phyloP scores from a whole-genome alignment of 139 green algal species.

The Haematococcus lacustris region DNA sequence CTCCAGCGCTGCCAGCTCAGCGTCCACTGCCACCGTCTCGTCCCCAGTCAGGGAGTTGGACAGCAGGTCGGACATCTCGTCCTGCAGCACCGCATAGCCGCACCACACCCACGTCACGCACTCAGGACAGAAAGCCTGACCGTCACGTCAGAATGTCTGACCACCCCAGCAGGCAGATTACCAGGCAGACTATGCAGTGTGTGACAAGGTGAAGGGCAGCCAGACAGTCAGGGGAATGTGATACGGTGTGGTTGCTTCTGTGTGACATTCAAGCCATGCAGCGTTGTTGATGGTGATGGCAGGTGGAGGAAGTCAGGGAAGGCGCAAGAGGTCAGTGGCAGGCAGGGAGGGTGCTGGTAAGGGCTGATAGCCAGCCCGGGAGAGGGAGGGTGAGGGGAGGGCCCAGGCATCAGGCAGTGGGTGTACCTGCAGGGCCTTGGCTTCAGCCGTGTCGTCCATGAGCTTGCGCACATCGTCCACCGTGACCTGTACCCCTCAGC shows the following conservation, averaged over 20 bases:
- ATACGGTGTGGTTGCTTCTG: too few species aligned
- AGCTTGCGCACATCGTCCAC: constrained; percentile 78
- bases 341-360: too few species aligned
- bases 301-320: too few species aligned
- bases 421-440: constrained; percentile 61
- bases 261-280: too few species aligned
- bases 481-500: constrained; percentile 42
- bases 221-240: neutral
- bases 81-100: neutral
- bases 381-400: neutral
- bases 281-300: too few species aligned
- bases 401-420: neutral
- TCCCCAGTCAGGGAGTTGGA: constrained; percentile 13
- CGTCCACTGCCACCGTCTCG: constrained; percentile 27
- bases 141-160: neutral
- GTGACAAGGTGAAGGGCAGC: neutral
- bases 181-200: neutral
- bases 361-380: neutral
- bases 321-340: too few species aligned
- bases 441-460: constrained; percentile 72
- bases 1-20: constrained; percentile 45
- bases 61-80: neutral
- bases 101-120: neutral
- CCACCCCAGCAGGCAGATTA: neutral
- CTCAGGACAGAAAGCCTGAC: neutral